phyloP scores from a whole-genome alignment of 2,329 filamentous ascomycete species.

The Chaetomiaceae sp. region DNA sequence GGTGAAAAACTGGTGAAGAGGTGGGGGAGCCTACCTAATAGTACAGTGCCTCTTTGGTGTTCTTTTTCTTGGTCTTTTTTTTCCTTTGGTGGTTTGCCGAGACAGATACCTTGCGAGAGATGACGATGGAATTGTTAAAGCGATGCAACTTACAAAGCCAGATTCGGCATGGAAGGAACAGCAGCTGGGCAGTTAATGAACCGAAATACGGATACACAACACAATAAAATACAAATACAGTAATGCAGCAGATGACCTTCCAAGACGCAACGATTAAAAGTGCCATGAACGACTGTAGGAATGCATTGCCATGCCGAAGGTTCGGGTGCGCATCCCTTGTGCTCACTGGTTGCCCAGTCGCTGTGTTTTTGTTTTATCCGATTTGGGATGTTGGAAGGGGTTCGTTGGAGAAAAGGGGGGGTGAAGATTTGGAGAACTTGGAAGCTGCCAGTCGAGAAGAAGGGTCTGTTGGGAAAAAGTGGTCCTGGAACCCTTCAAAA shows the following conservation, averaged over 20 bases:
- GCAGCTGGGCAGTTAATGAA: too few relatives aligned
- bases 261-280: too few relatives aligned
- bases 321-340: not conserved
- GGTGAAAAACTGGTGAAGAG: slow-evolving; percentile 17
- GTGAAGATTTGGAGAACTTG: not conserved
- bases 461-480: not conserved
- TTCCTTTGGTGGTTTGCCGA: not conserved
- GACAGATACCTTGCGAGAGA: not conserved
- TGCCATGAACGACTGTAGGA: too few relatives aligned
- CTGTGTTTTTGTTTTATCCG: slow-evolving; percentile 20
- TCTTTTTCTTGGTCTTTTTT: not conserved
- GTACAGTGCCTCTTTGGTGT: not conserved
- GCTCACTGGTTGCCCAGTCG: not conserved
- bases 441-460: too few relatives aligned
- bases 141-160: too few relatives aligned
- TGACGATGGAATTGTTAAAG: not conserved
- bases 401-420: not conserved
- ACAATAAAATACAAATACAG: too few relatives aligned
- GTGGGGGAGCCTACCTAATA: not conserved
- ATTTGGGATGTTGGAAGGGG: slow-evolving; percentile 7
- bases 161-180: too few relatives aligned
- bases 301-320: not conserved
- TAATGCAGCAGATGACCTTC: not conserved
- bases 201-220: too few relatives aligned
- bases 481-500: not conserved